phyloP scores from a whole-genome alignment of 2,329 filamentous ascomycete species.

The Allantophomopsis cytisporea region DNA sequence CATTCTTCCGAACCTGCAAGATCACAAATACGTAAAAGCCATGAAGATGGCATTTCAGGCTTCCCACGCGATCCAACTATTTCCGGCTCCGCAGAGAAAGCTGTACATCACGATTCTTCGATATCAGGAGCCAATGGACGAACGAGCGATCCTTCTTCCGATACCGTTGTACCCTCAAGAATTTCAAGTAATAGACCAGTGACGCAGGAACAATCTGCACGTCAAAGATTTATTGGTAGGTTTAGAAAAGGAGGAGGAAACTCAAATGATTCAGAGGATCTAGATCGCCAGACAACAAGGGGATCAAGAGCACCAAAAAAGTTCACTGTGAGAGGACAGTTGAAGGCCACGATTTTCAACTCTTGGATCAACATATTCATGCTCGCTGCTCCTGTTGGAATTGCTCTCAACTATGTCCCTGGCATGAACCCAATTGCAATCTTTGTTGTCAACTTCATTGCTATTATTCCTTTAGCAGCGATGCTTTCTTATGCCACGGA shows the following conservation, averaged over 20 bases:
- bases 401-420: slow-evolving; percentile 54
- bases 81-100: background rate
- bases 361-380: slow-evolving; percentile 83
- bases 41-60: background rate
- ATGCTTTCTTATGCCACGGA: slow-evolving; percentile 84
- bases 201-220: background rate
- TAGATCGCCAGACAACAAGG: background rate
- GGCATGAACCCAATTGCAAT: slow-evolving; percentile 44
- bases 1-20: background rate
- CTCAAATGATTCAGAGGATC: background rate
- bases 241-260: background rate
- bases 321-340: slow-evolving; percentile 49
- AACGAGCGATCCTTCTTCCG: background rate
- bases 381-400: slow-evolving; percentile 65
- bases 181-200: background rate
- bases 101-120: background rate
- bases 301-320: slow-evolving; percentile 11
- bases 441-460: slow-evolving; percentile 87
- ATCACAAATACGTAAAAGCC: background rate
- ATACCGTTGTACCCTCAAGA: background rate
- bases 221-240: background rate
- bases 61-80: background rate
- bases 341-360: slow-evolving; percentile 62
- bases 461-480: slow-evolving; percentile 79
- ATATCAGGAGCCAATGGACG: background rate